These are phyloP conservation scores for Senna tora DNA, from an alignment of 306 rosid species.

Conservation along the genomic window DNA sequence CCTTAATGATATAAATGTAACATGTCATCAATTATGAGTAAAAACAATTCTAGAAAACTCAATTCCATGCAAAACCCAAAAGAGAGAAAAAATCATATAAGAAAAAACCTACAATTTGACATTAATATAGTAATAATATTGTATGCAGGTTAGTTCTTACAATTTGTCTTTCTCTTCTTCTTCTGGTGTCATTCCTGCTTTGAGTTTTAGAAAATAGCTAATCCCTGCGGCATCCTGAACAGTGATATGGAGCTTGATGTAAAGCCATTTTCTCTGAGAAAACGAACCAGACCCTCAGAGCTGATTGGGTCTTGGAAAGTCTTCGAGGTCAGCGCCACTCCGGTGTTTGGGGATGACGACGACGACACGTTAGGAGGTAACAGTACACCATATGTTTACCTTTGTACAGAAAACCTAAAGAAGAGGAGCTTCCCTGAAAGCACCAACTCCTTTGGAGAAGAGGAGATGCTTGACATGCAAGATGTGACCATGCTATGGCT, in stretches of 20 bases:
- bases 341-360: constrained; percentile 61
- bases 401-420: constrained; percentile 77
- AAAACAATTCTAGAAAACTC: constrained; percentile 8
- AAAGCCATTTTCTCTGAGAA: constrained; percentile 78
- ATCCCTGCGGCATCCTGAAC: constrained; percentile 33
- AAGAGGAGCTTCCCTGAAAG: constrained; percentile 67
- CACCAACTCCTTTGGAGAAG: constrained; percentile 70
- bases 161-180: constrained; percentile 11
- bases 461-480: constrained; percentile 76
- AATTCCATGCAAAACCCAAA: constrained; percentile 15
- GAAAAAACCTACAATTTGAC: neutral
- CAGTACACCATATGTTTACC: constrained; percentile 57
- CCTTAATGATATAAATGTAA: neutral
- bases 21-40: neutral
- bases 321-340: constrained; percentile 83
- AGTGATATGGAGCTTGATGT: constrained; percentile 62
- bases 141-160: constrained; percentile 11
- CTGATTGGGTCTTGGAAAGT: constrained; percentile 91
- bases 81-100: neutral
- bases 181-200: neutral
- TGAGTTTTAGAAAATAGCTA: constrained; percentile 16
- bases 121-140: neutral
- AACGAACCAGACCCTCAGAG: constrained; percentile 69
- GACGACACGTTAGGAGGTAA: constrained; percentile 34
- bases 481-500: constrained; percentile 86